Percentiles rank a stretch among this genome's conserved stretches.
Evolutionary conservation across 495 filamentous ascomycete species (phyloP).

Genomic region (Aspergillus campestris): DNA sequence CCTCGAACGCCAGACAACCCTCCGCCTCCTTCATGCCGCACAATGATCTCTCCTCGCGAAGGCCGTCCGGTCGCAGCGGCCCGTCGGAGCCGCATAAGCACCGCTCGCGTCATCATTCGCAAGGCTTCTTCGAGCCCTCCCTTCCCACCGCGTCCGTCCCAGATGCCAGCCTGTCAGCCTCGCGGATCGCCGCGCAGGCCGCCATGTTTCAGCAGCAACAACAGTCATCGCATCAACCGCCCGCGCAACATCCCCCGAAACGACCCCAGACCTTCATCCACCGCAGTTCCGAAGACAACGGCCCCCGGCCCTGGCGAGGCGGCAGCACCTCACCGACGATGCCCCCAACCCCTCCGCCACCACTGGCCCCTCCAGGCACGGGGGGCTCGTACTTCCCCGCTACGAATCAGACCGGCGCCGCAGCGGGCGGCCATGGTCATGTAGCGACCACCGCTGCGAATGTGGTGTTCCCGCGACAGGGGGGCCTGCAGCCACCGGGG

Average conservation of each 20-base stretch:
- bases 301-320: slow-evolving; percentile 21
- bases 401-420: slow-evolving; percentile 54
- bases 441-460: slow-evolving; percentile 81
- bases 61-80: slow-evolving; percentile 32
- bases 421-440: slow-evolving; percentile 51
- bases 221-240: slow-evolving; percentile 31
- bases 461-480: slow-evolving; percentile 69
- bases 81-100: slow-evolving; percentile 33
- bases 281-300: slow-evolving; percentile 26
- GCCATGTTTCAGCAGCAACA: slow-evolving; percentile 64
- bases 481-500: slow-evolving; percentile 45
- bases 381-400: slow-evolving; percentile 25
- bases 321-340: slow-evolving; percentile 42
- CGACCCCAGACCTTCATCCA: slow-evolving; percentile 59
- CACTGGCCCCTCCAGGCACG: slow-evolving; percentile 42
- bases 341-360: slow-evolving; percentile 45
- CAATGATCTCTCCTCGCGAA: slow-evolving; percentile 29
- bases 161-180: slow-evolving; percentile 56
- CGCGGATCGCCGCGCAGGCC: slow-evolving; percentile 84
- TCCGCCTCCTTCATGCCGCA: slow-evolving; percentile 30
- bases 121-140: slow-evolving; percentile 84
- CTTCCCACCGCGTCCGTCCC: slow-evolving; percentile 59
- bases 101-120: slow-evolving; percentile 58
- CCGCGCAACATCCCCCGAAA: slow-evolving; percentile 47
- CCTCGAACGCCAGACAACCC: slow-evolving; percentile 21